Evolutionary conservation across 345 rosid genomes (phyloP).

Genomic region (Gossypium mustelinum): DNA sequence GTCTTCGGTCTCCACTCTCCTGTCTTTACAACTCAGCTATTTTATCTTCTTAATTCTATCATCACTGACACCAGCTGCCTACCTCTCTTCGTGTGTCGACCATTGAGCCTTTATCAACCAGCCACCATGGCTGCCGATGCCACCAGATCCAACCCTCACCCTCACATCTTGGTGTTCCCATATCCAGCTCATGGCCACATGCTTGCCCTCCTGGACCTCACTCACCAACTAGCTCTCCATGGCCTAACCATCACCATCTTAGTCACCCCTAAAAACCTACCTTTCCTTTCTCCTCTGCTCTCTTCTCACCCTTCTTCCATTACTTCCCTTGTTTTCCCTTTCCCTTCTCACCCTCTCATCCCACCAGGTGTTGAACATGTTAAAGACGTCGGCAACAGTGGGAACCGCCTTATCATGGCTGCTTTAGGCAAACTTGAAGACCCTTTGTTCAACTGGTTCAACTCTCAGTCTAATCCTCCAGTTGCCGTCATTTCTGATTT

Average conservation of each 20-base stretch:
- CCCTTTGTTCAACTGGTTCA: conserved; percentile 53
- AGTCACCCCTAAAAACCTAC: conserved; percentile 53
- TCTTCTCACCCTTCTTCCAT: background rate
- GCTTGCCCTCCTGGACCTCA: conserved; percentile 51
- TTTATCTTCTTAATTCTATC: no score
- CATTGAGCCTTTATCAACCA: no score
- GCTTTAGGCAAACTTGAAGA: conserved; percentile 44
- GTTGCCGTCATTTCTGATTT: conserved; percentile 44
- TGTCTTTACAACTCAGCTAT: no score
- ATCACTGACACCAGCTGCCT: background rate
- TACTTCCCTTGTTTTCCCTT: conserved; percentile 33
- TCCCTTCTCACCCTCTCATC: conserved; percentile 50
- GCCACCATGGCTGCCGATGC: background rate
- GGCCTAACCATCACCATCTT: conserved; percentile 42
- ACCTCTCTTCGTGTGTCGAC: background rate
- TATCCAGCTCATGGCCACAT: conserved; percentile 75
- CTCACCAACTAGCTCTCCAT: conserved; percentile 45
- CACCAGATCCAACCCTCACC: background rate
- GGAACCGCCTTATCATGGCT: conserved; percentile 36
- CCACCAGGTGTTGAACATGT: conserved; percentile 62
- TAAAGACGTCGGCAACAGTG: conserved; percentile 45
- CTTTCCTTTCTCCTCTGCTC: conserved; percentile 27
- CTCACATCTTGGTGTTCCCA: conserved; percentile 61
- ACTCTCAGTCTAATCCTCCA: conserved; percentile 42
- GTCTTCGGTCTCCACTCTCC: no score